Evolutionary conservation across 331 rosid species (phyloP), one percentile per base, ranked within the genome.

Genomic region (Phaseolus coccineus): DNA sequence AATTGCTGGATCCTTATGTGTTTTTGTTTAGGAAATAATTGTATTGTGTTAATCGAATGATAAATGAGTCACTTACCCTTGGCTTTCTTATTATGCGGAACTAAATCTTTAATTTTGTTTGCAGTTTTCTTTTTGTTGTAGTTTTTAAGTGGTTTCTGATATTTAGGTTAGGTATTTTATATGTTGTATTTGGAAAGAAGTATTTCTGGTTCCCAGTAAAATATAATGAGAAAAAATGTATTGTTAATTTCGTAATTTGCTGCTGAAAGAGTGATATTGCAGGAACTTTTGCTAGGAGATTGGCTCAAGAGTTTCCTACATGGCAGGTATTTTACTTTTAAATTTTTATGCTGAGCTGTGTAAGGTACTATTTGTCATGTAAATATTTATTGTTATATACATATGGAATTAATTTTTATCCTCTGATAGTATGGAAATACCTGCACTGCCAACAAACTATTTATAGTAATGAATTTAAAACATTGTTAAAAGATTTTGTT

Each of bases 211-310:
- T 75, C 71, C 55, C 19, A 10, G 22, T 24, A 3, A 25, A 52
- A 31, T 80, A n/a, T 56, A 76, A 64, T 55, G 37, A 37, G 76
- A 78, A 76, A 47, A 13, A 55, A 69, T 56, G 28, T 19, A 53
- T 57, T 56, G 6, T 37, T 35, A 31, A 68, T 73, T 74, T 81
- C 40, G 50, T 55, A 81, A 58, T 55, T 63, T 58, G 28, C 52
- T 59, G 16, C 71, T 78, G 61, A 67, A 55, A 30, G 79, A 46
- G 52, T 83, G 69, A 55, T 85, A 74, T 73, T 88, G 50, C 92
- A 95, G 98, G 97, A 78, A 91, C 94, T 77, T 95, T 95, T 88
- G 89, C 96, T 71, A 88, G 90, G 84, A 92, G 88, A 85, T 76
- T 95, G 93, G 97, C 88, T 3, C 86, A 84, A 80, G 97, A 90